A percentile compares a stretch with the other conserved stretches of the same genome.
Evolutionary conservation across 202 grass and related monocot genomes (phyloP).

Genomic region (Alloteropsis angusta): DNA sequence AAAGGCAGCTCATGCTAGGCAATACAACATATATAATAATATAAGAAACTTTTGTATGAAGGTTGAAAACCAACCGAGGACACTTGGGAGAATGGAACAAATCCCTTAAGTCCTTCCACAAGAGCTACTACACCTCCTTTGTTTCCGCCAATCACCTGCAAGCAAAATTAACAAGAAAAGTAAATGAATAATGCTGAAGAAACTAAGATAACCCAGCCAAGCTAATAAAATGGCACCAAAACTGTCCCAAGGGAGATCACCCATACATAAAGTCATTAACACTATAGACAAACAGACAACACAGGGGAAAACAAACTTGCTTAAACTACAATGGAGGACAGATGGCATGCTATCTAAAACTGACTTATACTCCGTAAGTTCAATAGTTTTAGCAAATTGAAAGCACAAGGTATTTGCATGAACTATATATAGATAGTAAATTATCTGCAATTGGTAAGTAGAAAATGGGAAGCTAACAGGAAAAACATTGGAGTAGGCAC

Average conservation of each 20-base stretch:
- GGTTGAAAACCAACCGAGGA: slow-evolving; percentile 43
- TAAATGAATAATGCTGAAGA: neutral
- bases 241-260: no score
- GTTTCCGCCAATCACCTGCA: slow-evolving; percentile 79
- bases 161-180: slow-evolving; percentile 4
- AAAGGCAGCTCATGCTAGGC: slow-evolving; percentile 1
- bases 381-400: neutral
- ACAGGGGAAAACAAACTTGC: neutral
- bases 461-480: slow-evolving; percentile 10
- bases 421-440: neutral
- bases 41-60: slow-evolving; percentile 8
- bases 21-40: slow-evolving; percentile 18
- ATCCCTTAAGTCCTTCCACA: slow-evolving; percentile 75
- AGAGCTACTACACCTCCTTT: slow-evolving; percentile 78
- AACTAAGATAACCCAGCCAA: neutral
- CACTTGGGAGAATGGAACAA: slow-evolving; percentile 94
- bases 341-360: neutral
- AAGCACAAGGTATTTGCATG: neutral
- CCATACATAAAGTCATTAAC: no score
- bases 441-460: neutral
- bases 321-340: neutral
- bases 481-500: neutral
- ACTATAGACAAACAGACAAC: no score
- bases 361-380: neutral
- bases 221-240: slow-evolving; percentile 4